Conservation (phyloP, 225 moss, liverwort and hornwort species). For the Sphagnum contortum region DNA sequence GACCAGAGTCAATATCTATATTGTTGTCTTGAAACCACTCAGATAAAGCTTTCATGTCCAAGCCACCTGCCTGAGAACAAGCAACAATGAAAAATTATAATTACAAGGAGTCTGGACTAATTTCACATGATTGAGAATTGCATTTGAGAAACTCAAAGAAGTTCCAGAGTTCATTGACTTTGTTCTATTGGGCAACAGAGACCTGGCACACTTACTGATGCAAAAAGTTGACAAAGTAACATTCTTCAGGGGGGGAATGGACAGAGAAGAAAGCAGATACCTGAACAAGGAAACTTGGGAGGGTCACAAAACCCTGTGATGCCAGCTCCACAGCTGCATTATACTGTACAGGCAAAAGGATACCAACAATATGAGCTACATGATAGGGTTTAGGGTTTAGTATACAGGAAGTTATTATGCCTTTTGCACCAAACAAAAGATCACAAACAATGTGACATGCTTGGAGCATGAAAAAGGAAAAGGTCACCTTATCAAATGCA, state of each 20-base stretch:
- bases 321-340: constrained; percentile 69
- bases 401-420: background rate
- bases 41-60: constrained; percentile 33
- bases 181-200: no score
- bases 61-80: constrained; percentile 17
- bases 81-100: background rate
- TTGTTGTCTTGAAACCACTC: constrained; percentile 60
- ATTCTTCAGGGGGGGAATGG: no score
- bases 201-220: no score
- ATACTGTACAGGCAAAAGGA: constrained; percentile 30
- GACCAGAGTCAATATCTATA: constrained; percentile 43
- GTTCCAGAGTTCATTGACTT: no score
- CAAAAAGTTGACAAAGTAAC: no score
- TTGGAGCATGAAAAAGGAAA: background rate
- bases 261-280: constrained; percentile 11
- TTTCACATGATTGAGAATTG: background rate
- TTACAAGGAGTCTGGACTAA: background rate
- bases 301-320: constrained; percentile 62
- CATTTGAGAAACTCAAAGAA: no score
- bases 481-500: constrained; percentile 86
- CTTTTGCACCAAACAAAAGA: background rate
- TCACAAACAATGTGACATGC: background rate
- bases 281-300: constrained; percentile 79
- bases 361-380: background rate
- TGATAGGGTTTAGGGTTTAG: background rate